Base-by-base conservation (phyloP, 2,329 filamentous ascomycete species). In the Fusarium protoensiforme region DNA sequence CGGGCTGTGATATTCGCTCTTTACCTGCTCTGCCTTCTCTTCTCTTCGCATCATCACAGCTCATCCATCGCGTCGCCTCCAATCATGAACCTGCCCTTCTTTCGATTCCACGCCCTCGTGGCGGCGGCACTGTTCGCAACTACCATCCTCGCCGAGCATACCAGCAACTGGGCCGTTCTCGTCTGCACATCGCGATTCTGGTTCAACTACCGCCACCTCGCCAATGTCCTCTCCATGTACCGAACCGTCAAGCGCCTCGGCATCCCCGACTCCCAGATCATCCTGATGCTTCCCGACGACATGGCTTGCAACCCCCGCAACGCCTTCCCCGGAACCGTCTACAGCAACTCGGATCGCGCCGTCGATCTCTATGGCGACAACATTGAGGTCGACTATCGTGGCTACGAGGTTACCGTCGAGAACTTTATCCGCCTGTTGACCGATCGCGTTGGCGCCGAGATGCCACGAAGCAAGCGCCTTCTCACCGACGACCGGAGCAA, bases 231-330 rank as follows among this genome's bases (percentile, higher is more conserved):
- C 69, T 98, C 96, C 68, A 92, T 99, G 73, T 99, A 99, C 85
- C 94, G 96, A 67, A 99, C 96, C 65, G 96, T 99, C 72, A 99
- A 99, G 86, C 94, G 96, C 14, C 91, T 99, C 39, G 96, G 96
- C 56, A 99, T 99, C 68, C 96, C 96, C 38, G 96, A 99, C 84
- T 98, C 94, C 60, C 96, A 99, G 82, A 99, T 99, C 84, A 98
- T 99, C 81, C 93, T 99, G 75, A 98, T 99, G 95, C 91, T 99
- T n/a, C 96, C 96, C 24, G 96, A 99, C 83, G 96, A 99, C 85
- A 98, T 99, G 94, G 96, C 96, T 41, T 99, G 96, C 88, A 99
- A 99, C 84, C 96, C 96, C 35, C 94, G 96, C 79, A 99, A 99
- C 82, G 95, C 95, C 58, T 99, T 99, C 82, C 95, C 96, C 0